Base-by-base conservation (phyloP, 2,329 filamentous ascomycete species). In the Helotiales sp. region DNA sequence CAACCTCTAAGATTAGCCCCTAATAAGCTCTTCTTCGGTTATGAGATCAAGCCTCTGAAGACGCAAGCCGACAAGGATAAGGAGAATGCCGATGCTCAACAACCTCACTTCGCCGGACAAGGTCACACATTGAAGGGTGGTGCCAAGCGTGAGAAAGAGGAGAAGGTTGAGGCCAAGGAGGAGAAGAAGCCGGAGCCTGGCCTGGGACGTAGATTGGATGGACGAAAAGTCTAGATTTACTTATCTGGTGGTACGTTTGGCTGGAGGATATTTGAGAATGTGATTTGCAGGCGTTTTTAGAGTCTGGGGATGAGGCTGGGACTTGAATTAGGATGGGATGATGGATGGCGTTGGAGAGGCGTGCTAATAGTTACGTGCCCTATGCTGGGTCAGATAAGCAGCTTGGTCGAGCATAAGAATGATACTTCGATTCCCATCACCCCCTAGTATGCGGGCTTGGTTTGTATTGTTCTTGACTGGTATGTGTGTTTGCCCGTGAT, bases 1-100 rank as follows among this genome's bases (percentile, higher is more conserved):
- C 92, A 96, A 77, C 93, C 95, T 3, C 85, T 99, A 7, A 87
- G 96, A 30, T 79, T 99, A 61, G 87, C 93, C 0, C 91, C 92
- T 0, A 96, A 96, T 75, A 97, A 97, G 80, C 84, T 99, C 4
- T 99, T 99, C 83, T 97, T 99, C 71, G 96, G 96, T 2, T 99
- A 98, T 76, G 91, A 97, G 75, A 86, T 97, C 77, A 97, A 91
- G 79, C 95, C 95, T 0, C 84, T 96, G 49, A 94, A 93, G 82
- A 92, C 92, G 8, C 88, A 91, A 65, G 90, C 88, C 40, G 88
- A 93, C 66, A 89, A 88, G 77, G 87, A 88, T 61, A 84, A 89
- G 68, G 88, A 91, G 67, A 85, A 88, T 43, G 86, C 88, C 69
- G 84, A 88, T n/a, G 84, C 86, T 3, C 84, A 85, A 67, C 87